Evolutionary conservation across 768 basidiomycete species (phyloP).

Genomic region (Amanita molliuscula): DNA sequence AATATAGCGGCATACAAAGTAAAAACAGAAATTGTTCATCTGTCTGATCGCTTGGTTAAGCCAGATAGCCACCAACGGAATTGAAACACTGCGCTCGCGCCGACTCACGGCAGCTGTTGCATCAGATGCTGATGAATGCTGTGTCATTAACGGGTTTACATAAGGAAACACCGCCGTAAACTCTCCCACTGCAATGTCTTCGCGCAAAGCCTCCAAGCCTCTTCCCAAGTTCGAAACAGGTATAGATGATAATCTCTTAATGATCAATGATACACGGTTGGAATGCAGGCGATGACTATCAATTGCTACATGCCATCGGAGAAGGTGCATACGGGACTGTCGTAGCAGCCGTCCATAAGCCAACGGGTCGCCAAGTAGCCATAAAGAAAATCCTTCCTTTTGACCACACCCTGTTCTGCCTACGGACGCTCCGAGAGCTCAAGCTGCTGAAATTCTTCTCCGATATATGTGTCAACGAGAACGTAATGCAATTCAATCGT

Average conservation of each 20-base stretch:
- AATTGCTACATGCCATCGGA: slow-evolving; percentile 76
- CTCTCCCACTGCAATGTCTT: not conserved
- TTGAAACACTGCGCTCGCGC: too few relatives aligned
- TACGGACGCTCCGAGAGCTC: slow-evolving; percentile 79
- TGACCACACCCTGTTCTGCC: slow-evolving; percentile 89
- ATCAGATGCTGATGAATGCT: too few relatives aligned
- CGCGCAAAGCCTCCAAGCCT: slow-evolving; percentile 2
- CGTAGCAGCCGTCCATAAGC: slow-evolving; percentile 69
- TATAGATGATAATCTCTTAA: slow-evolving; percentile 12
- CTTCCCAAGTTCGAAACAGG: slow-evolving; percentile 5
- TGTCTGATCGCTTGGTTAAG: too few relatives aligned
- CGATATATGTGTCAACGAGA: not conserved
- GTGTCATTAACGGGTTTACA: not conserved
- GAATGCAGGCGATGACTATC: slow-evolving; percentile 40
- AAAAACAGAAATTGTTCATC: too few relatives aligned
- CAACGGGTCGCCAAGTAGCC: slow-evolving; percentile 78
- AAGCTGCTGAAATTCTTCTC: slow-evolving; percentile 81
- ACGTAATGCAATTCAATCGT: not conserved
- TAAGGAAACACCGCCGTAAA: not conserved
- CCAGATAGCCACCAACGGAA: too few relatives aligned
- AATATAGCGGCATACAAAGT: too few relatives aligned
- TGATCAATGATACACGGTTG: slow-evolving; percentile 19
- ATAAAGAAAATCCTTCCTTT: slow-evolving; percentile 96
- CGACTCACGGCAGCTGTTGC: too few relatives aligned
- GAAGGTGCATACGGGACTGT: slow-evolving; percentile 96